phyloP scores from a whole-genome alignment of 1,284 basidiomycete species.

The Serendipita sp. region DNA sequence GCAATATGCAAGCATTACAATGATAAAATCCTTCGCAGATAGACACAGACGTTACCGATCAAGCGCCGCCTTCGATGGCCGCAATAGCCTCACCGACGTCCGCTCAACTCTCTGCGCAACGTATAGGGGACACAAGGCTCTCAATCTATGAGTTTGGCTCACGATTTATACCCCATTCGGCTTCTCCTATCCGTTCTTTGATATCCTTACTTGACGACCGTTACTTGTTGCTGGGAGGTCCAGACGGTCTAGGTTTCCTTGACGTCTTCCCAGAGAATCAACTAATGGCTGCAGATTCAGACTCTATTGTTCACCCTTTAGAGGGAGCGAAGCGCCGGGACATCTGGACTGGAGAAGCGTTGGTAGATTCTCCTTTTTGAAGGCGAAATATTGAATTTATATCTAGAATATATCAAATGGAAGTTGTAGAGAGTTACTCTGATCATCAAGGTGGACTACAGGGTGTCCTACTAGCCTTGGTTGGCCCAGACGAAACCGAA shows the following conservation, averaged over 20 bases:
- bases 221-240: conserved; percentile 56
- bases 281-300: conserved; percentile 26
- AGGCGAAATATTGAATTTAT: conserved; percentile 13
- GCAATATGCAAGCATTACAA: conserved; percentile 13
- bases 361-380: conserved; percentile 16
- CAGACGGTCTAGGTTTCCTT: conserved; percentile 59
- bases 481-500: conserved; percentile 40
- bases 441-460: conserved; percentile 43
- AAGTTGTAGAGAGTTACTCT: conserved; percentile 48
- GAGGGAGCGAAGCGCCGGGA: conserved; percentile 46
- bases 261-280: conserved; percentile 62
- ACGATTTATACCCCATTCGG: conserved; percentile 66
- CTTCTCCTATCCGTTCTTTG: conserved; percentile 52
- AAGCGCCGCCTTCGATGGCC: conserved; percentile 17
- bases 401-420: conserved; percentile 56
- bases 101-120: conserved; percentile 10
- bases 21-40: conserved; percentile 26
- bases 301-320: conserved; percentile 24
- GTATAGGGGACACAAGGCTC: conserved; percentile 17
- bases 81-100: conserved; percentile 4
- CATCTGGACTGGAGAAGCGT: conserved; percentile 69
- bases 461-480: conserved; percentile 59
- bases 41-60: conserved; percentile 26
- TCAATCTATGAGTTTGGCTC: conserved; percentile 59
- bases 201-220: conserved; percentile 50